Evolutionary conservation across 2,329 filamentous ascomycete species (phyloP).

Genomic region (Zasmidium citrigriseum): DNA sequence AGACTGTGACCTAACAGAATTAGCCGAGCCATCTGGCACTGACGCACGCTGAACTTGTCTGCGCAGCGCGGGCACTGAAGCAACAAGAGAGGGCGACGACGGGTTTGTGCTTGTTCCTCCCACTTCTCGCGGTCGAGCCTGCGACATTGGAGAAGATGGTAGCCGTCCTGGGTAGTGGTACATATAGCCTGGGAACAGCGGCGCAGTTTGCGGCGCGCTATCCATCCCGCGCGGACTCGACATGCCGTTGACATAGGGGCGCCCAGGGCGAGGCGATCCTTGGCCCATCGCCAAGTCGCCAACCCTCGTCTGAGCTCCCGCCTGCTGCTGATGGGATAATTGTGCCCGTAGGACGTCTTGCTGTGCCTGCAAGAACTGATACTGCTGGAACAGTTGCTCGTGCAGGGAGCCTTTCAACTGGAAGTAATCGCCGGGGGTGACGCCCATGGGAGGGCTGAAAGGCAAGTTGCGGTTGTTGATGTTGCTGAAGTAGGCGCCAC

Average conservation of each 20-base stretch:
- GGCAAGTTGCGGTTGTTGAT: slow-evolving; percentile 37
- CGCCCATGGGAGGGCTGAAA: slow-evolving; percentile 45
- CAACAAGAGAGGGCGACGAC: slow-evolving; percentile 49
- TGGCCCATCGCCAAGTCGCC: slow-evolving; percentile 37
- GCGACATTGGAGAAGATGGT: slow-evolving; percentile 38
- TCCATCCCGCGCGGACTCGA: slow-evolving; percentile 33
- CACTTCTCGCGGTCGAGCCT: slow-evolving; percentile 40
- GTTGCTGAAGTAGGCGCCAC: slow-evolving; percentile 51
- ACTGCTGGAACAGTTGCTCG: slow-evolving; percentile 52
- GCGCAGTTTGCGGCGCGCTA: slow-evolving; percentile 36
- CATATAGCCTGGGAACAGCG: slow-evolving; percentile 44
- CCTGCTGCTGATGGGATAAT: slow-evolving; percentile 46
- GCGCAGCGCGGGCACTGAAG: slow-evolving; percentile 45
- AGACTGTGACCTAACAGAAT: slow-evolving; percentile 50
- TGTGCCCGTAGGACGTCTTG: slow-evolving; percentile 42
- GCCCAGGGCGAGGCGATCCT: slow-evolving; percentile 41
- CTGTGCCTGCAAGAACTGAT: slow-evolving; percentile 38
- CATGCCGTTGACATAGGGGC: slow-evolving; percentile 32
- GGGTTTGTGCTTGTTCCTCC: slow-evolving; percentile 48
- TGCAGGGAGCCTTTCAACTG: slow-evolving; percentile 45
- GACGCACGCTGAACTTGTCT: slow-evolving; percentile 45
- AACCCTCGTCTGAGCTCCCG: slow-evolving; percentile 35
- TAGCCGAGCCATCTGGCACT: slow-evolving; percentile 43
- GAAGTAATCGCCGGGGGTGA: slow-evolving; percentile 46
- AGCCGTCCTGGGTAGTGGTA: slow-evolving; percentile 49